Evolutionary conservation across 768 basidiomycete species (phyloP).

Genomic region (Krasilnikovozyma curviuscula): DNA sequence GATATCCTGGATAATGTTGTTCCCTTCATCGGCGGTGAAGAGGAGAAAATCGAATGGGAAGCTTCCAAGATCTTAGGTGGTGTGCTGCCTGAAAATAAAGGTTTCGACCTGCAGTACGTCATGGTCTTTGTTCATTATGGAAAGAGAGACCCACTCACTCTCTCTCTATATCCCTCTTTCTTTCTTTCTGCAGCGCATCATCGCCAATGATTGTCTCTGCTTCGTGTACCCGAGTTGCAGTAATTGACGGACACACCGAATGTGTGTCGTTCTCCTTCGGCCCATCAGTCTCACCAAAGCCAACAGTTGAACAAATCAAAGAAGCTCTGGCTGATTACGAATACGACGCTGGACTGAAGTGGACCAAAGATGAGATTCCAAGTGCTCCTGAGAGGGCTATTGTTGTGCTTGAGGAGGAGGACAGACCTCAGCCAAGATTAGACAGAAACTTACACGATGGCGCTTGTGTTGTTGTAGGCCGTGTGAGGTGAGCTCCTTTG

Average conservation of each 20-base stretch:
- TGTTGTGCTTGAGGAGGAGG: constrained; percentile 76
- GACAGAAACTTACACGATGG: constrained; percentile 81
- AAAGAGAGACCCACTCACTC: too few species aligned
- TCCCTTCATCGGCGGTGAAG: constrained; percentile 76
- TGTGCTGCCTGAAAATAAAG: constrained; percentile 35
- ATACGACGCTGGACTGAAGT: constrained; percentile 51
- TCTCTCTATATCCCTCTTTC: too few species aligned
- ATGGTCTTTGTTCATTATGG: too few species aligned
- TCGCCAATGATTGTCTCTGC: constrained; percentile 77
- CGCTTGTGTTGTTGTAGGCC: constrained; percentile 73
- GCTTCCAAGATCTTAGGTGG: constrained; percentile 90
- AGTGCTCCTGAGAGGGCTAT: constrained; percentile 69
- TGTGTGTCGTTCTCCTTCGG: constrained; percentile 73
- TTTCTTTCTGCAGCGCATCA: too few species aligned
- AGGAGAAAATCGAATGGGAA: constrained; percentile 98
- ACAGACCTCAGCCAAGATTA: constrained; percentile 81
- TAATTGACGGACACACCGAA: constrained; percentile 86
- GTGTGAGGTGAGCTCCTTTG: too few species aligned
- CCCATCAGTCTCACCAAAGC: constrained; percentile 54
- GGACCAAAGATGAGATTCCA: constrained; percentile 41
- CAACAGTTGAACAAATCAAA: constrained; percentile 67
- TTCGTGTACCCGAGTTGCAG: constrained; percentile 82
- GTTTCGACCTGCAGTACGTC: constrained; percentile 90
- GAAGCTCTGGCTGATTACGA: constrained; percentile 57
- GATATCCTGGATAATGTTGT: constrained; percentile 94